These are phyloP conservation scores for Neoarthrinium moseri DNA, from an alignment of 2,329 filamentous ascomycete genomes.

Conservation along the genomic window DNA sequence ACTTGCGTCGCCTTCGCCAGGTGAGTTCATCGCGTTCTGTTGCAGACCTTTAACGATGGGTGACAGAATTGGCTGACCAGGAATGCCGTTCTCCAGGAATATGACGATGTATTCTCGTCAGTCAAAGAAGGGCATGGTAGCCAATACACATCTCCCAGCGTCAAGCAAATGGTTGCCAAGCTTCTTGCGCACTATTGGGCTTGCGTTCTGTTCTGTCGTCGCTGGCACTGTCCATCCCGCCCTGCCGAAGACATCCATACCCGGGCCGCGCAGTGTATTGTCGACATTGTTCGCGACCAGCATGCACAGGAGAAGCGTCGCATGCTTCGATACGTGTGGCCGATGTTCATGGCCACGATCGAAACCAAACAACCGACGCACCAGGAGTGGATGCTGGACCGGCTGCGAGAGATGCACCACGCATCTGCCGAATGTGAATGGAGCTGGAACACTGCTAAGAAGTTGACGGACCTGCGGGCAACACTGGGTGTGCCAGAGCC, in stretches of 20 bases:
- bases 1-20: too few relatives aligned
- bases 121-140: not conserved
- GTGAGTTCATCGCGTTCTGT: too few relatives aligned
- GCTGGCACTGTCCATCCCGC: constrained; percentile 2
- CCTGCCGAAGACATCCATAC: constrained; percentile 2
- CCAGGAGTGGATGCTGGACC: not conserved
- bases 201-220: constrained; percentile 10
- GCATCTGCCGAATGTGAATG: constrained; percentile 7
- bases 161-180: not conserved
- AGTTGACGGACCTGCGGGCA: constrained; percentile 3
- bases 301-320: not conserved
- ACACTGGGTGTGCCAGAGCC: too few relatives aligned
- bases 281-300: not conserved
- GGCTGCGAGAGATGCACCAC: not conserved
- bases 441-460: constrained; percentile 3
- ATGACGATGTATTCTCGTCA: not conserved
- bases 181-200: constrained; percentile 1
- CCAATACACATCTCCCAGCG: too few relatives aligned
- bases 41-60: too few relatives aligned
- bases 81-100: not conserved
- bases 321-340: constrained; percentile 9
- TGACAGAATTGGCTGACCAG: not conserved
- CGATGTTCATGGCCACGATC: constrained; percentile 10
- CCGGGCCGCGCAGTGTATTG: not conserved
- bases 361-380: constrained; percentile 2